A percentile compares a stretch with the other conserved stretches of the same genome.
Evolutionary conservation across 192 early-diverging fungal species (phyloP).

Genomic region (Kickxella alabastrina): DNA sequence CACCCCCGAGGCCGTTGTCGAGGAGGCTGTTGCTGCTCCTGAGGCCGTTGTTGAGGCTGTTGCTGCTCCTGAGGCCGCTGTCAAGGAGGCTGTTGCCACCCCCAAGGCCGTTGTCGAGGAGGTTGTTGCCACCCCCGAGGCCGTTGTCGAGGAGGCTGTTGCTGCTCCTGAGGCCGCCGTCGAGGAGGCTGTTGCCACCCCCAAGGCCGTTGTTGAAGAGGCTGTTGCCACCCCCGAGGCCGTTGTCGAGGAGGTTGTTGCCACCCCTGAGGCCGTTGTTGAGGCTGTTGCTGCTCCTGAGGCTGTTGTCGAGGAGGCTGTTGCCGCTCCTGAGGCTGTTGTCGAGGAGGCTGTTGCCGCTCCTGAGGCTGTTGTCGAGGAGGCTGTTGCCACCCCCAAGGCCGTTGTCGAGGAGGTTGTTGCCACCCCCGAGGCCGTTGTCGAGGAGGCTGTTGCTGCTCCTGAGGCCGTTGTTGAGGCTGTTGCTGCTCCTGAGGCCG

Average conservation of each 20-base stretch:
- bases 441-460: background rate
- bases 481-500: background rate
- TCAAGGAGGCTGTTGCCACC: background rate
- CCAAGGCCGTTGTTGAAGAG: background rate
- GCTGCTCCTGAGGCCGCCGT: background rate
- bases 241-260: background rate
- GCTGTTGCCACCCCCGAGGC: background rate
- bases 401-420: background rate
- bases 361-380: background rate
- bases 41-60: background rate
- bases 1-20: background rate
- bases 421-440: background rate
- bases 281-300: conserved; percentile 1
- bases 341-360: background rate
- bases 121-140: background rate
- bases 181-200: background rate
- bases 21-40: background rate
- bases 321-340: background rate
- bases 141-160: background rate
- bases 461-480: background rate
- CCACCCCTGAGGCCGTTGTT: background rate
- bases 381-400: background rate
- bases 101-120: conserved; percentile 8
- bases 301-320: background rate
- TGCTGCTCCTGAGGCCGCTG: background rate